Percentiles rank a stretch among this genome's conserved stretches.
Evolutionary conservation across 768 basidiomycete genomes (phyloP).

Genomic region (Collybia nuda): DNA sequence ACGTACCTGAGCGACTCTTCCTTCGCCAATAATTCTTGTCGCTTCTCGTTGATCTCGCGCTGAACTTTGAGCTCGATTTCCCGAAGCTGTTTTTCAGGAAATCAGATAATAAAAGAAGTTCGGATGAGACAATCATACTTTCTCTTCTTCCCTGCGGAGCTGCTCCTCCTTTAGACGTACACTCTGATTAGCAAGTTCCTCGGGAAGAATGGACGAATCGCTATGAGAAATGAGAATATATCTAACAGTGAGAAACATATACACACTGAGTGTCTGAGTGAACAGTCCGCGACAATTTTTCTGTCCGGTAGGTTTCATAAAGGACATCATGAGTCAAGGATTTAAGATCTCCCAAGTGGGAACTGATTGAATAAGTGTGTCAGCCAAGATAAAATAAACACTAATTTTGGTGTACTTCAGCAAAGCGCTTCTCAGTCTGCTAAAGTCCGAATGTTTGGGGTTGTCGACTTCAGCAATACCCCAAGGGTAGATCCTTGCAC

Average conservation of each 20-base stretch:
- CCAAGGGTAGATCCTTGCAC: conserved; percentile 97
- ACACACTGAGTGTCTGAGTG: conserved; percentile 72
- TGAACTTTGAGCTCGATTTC: conserved; percentile 99
- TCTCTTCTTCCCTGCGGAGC: conserved; percentile 94
- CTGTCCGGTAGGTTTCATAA: conserved; percentile 97
- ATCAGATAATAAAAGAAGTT: background rate
- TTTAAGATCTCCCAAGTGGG: conserved; percentile 94
- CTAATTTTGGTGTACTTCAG: conserved; percentile 56
- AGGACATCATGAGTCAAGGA: conserved; percentile 91
- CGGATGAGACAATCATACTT: conserved; percentile 43
- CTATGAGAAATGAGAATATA: conserved; percentile 33
- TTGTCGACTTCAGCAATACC: conserved; percentile 99
- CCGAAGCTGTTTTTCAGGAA: conserved; percentile 58
- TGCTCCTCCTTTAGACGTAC: conserved; percentile 99
- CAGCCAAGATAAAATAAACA: background rate
- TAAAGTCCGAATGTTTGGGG: conserved; percentile 99
- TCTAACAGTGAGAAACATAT: conserved; percentile 5
- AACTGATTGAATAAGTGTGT: conserved; percentile 42
- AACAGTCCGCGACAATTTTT: conserved; percentile 92
- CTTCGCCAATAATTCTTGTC: conserved; percentile 94
- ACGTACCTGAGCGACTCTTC: conserved; percentile 85
- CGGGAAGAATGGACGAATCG: conserved; percentile 89
- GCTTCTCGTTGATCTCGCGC: conserved; percentile 96
- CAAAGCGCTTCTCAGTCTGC: conserved; percentile 86
- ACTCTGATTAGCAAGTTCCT: conserved; percentile 95